These are phyloP conservation scores for Fusarium penzigii DNA, from an alignment of 2,329 filamentous ascomycete species.

Conservation along the genomic window DNA sequence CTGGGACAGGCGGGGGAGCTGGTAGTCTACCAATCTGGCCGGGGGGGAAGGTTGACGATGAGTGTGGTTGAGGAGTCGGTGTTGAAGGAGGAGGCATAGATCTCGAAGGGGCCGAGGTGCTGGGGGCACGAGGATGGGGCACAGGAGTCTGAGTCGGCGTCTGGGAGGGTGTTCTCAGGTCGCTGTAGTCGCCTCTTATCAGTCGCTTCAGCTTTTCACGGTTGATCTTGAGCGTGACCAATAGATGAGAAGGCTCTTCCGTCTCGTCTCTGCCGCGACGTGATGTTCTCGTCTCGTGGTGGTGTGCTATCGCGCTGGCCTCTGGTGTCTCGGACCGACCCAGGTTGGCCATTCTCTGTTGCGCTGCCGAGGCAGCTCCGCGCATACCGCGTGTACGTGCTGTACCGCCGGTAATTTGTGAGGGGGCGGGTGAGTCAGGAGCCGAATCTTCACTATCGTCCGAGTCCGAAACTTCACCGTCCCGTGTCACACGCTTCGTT, in stretches of 20 bases:
- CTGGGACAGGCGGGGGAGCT: slow-evolving; percentile 61
- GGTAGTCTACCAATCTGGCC: slow-evolving; percentile 68
- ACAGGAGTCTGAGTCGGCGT: slow-evolving; percentile 39
- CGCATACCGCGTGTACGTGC: slow-evolving; percentile 86
- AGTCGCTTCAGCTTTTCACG: slow-evolving; percentile 71
- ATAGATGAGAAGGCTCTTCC: slow-evolving; percentile 67
- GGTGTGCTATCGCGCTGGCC: slow-evolving; percentile 57
- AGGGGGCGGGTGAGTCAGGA: slow-evolving; percentile 80
- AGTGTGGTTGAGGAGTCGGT: slow-evolving; percentile 39
- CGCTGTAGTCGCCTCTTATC: slow-evolving; percentile 54
- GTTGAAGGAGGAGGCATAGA: slow-evolving; percentile 42
- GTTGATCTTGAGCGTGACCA: slow-evolving; percentile 75
- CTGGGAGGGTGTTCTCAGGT: slow-evolving; percentile 38
- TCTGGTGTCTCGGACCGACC: slow-evolving; percentile 91
- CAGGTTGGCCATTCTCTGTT: slow-evolving; percentile 81
- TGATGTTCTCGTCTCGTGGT: slow-evolving; percentile 72
- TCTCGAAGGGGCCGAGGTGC: slow-evolving; percentile 32
- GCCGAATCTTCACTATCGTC: slow-evolving; percentile 89
- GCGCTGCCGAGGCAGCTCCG: slow-evolving; percentile 82
- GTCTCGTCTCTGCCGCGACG: slow-evolving; percentile 74
- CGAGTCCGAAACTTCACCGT: slow-evolving; percentile 81
- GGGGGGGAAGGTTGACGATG: slow-evolving; percentile 43
- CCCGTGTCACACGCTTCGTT: slow-evolving; percentile 54
- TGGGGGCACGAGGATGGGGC: slow-evolving; percentile 34
- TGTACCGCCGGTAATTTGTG: slow-evolving; percentile 71